Evolutionary conservation across 345 rosid genomes (phyloP), one percentile per base, ranked within the genome.

Genomic region (Gossypium sturtianum): DNA sequence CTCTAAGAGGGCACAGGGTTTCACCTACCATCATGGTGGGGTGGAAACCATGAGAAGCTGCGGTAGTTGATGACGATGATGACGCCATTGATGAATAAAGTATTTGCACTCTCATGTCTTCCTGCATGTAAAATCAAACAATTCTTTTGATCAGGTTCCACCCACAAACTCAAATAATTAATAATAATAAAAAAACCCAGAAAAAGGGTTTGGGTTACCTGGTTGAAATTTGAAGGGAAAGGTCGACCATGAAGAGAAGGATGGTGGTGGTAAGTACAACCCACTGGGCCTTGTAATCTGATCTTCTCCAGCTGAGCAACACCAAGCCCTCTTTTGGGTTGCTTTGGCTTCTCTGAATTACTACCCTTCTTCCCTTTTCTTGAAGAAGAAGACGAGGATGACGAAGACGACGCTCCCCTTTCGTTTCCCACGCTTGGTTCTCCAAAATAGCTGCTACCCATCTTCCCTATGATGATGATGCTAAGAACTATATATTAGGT

Each of bases 321-420:
- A 5, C 99, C 99, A 13, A 93, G 97, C 16, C 99, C 99, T 85
- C 99, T 89, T 69, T 95, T 98, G 0, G 98, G 99, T 60, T 90
- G 97, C 80, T 89, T 95, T 52, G 90, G 97, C 87, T 90, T 86
- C n/a, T 89, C 90, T 78, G 94, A 80, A 68, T 74, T 76, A 74
- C 78, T 79, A 34, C 41, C 41, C 82, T 88, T 95, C 90, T 89
- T 93, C 69, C 91, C 87, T 84, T 84, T 93, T 74, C 89, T 91
- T 34, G 93, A 84, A 12, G 91, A 89, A 52, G 41, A 34, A 34
- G 41, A 34, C 13, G 49, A 45, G 12, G 49, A 45, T 11, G 49
- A 45, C 4, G 83, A 77, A 1, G 85, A 82, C 38, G 85, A 80
- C 53, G 86, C 83, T 62, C 84, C 79, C 70, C 84, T 75, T 38